Evolutionary conservation across 495 filamentous ascomycete species (phyloP), one percentile per base, ranked within the genome.

Genomic region (Hypoxylon lenormandii): DNA sequence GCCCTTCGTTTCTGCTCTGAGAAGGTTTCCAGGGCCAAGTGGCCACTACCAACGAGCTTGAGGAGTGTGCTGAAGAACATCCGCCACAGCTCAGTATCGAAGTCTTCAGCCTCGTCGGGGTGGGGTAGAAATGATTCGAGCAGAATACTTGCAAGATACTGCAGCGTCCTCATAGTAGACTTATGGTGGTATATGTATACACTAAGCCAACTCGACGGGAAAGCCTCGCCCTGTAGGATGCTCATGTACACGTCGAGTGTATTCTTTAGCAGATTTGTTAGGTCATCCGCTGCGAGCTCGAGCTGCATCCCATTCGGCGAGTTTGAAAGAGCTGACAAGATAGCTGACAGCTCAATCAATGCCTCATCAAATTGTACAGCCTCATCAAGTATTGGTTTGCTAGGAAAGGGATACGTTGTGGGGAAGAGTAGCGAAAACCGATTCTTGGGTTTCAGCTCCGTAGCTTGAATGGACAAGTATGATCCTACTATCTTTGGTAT

Each of bases 161-260:
- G 92, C n/a, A 99, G 83, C 11, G 89, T 90, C 60, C 90, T 90
- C 80, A 98, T 89, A 3, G 92, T 90, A 1, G 92, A 93, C 74
- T 92, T 93, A 76, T 98, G 95, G 73, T 99, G 93, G 77, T 92
- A 97, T 40, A 97, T 92, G 76, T 96, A 92, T 37, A 96, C 86
- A 75, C 92, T 97, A 37, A 99, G 84, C 96, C 95, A 98, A 67
- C 81, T 86, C 30, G 86, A 83, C 2, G 95, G 95, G 77, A 97
- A 99, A 0, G 96, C 91, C 64, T 96, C 92, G 66, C 93, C 92
- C 57, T 89, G 85, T 4, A 98, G 80, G 55, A 98, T 93, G 53
- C 92, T 97, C 76, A 91, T 91, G 71, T 96, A 91, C 4, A 95
- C 91, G 62, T 92, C 89, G 33, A 95, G 83, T 3, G 87, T 86